Conservation (phyloP, 495 filamentous ascomycete genomes). For the Aspergillus panamensis region DNA sequence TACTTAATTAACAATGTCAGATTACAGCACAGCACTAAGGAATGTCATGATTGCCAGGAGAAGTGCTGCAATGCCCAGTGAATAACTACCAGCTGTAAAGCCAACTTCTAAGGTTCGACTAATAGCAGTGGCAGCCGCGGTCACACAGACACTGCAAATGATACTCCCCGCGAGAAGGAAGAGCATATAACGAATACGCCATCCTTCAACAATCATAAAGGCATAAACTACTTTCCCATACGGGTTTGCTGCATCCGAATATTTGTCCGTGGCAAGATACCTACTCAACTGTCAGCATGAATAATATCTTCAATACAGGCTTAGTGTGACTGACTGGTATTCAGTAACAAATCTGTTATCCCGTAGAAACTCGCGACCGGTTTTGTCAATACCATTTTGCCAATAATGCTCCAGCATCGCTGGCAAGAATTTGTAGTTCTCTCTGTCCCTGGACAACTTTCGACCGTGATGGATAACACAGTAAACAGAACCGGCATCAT, state of each 20-base stretch:
- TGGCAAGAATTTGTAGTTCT: background rate
- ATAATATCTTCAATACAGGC: background rate
- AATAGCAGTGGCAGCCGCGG: background rate
- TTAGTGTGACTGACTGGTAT: background rate
- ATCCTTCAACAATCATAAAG: background rate
- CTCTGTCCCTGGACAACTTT: background rate
- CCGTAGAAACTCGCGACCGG: background rate
- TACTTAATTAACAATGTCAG: too few species aligned
- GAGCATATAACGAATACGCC: constrained; percentile 1
- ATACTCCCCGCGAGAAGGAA: background rate
- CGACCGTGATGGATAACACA: background rate
- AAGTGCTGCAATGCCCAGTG: background rate
- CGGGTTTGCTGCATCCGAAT: background rate
- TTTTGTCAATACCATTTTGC: background rate
- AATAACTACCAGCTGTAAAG: background rate
- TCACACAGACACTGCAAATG: background rate
- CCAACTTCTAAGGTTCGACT: background rate
- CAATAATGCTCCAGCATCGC: background rate
- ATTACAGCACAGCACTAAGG: background rate
- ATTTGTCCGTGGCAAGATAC: background rate
- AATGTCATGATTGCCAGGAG: background rate
- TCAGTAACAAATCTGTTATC: background rate
- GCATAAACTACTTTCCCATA: background rate
- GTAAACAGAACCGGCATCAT: background rate
- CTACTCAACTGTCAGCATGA: background rate